Evolutionary conservation across 2,329 filamentous ascomycete species (phyloP).

Genomic region (Purpureocillium lavendulum): DNA sequence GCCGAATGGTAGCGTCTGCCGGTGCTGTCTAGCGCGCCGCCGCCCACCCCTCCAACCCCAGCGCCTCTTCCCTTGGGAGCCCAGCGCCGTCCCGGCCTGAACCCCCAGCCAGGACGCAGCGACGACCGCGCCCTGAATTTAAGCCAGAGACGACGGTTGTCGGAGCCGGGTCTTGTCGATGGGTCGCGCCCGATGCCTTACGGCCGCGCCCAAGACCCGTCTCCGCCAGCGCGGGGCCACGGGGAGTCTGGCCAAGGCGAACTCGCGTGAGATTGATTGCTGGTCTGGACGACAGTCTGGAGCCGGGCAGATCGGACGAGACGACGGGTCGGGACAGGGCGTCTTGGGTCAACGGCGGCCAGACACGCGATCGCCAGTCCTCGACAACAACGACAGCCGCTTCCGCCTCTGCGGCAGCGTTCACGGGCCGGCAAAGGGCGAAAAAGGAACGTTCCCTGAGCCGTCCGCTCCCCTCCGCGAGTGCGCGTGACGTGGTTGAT

Average conservation of each 20-base stretch:
- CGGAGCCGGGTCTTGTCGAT: constrained; percentile 1
- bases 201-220: too few relatives aligned
- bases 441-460: constrained; percentile 3
- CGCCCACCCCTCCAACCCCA: not conserved
- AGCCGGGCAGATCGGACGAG: not conserved
- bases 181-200: too few relatives aligned
- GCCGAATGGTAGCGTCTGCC: constrained; percentile 11
- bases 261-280: too few relatives aligned
- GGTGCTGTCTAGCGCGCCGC: constrained; percentile 2
- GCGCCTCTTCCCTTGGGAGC: not conserved
- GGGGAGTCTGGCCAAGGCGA: too few relatives aligned
- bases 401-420: not conserved
- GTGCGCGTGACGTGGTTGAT: constrained; percentile 3
- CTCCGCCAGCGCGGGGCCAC: too few relatives aligned
- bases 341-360: not conserved
- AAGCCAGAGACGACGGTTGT: constrained; percentile 1
- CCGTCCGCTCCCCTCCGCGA: not conserved
- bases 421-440: constrained; percentile 3
- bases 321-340: not conserved
- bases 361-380: not conserved
- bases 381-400: not conserved
- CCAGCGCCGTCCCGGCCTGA: not conserved
- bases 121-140: constrained; percentile 2
- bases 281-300: too few relatives aligned
- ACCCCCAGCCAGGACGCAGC: not conserved